Conservation (phyloP, 2,329 filamentous ascomycete species). For the Chrysosphaeria jannelii region DNA sequence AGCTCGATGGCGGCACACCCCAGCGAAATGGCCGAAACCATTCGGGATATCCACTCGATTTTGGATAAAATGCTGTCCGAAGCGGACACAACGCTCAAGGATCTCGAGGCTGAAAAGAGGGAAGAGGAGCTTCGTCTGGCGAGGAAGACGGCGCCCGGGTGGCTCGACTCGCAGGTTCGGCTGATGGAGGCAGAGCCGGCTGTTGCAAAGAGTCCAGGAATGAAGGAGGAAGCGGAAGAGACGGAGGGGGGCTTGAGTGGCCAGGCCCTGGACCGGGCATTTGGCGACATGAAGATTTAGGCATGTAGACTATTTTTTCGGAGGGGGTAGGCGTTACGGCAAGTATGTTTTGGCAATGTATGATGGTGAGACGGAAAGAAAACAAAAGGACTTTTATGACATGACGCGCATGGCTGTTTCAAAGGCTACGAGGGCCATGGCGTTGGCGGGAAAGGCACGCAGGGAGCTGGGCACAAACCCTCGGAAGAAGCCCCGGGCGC, state of each 20-base stretch:
- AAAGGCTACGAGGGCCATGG: conserved; percentile 75
- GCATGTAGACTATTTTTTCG: too few relatives aligned
- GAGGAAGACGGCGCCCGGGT: conserved; percentile 60
- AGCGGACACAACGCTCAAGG: conserved; percentile 33
- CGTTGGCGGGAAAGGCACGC: conserved; percentile 84
- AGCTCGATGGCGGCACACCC: conserved; percentile 67
- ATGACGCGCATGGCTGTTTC: conserved; percentile 59
- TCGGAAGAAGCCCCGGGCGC: conserved; percentile 62
- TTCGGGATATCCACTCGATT: conserved; percentile 47
- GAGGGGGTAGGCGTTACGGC: too few relatives aligned
- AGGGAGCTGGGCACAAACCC: conserved; percentile 86
- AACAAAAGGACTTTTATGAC: too few relatives aligned
- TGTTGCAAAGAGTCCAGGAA: too few relatives aligned
- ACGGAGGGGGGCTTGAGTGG: too few relatives aligned
- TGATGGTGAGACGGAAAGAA: too few relatives aligned
- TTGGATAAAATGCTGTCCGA: conserved; percentile 37
- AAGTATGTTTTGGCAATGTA: too few relatives aligned
- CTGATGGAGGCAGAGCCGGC: too few relatives aligned
- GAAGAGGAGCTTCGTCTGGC: too few relatives aligned
- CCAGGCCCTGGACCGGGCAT: too few relatives aligned
- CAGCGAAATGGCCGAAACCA: conserved; percentile 58
- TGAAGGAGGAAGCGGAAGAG: too few relatives aligned
- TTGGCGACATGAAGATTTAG: too few relatives aligned
- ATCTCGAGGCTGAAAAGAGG: conserved; percentile 29
- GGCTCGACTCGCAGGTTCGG: conserved; percentile 43